These are phyloP conservation scores for Saitozyma podzolica DNA, from an alignment of 768 basidiomycete genomes.

Conservation along the genomic window DNA sequence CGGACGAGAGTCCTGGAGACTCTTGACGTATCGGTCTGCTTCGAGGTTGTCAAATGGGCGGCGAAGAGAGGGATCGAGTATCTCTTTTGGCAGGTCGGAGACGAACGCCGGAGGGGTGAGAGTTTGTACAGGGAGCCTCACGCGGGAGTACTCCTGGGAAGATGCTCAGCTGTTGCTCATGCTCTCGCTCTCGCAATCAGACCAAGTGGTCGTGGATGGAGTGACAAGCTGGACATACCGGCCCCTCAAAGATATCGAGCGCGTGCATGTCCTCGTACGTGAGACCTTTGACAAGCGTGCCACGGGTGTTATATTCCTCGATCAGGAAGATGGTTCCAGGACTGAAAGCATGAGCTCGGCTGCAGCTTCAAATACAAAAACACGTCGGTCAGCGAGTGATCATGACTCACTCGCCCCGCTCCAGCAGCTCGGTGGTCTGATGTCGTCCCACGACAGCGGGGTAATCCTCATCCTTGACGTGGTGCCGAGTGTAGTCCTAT, in stretches of 20 bases:
- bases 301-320: constrained; percentile 72
- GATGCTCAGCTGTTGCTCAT: no score
- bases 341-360: no score
- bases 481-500: constrained; percentile 78
- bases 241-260: constrained; percentile 80
- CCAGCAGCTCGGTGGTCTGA: constrained; percentile 58
- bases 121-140: constrained; percentile 61
- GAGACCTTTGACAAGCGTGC: constrained; percentile 75
- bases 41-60: constrained; percentile 49
- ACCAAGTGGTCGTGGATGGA: neutral
- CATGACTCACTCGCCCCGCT: constrained; percentile 15
- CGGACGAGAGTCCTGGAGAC: no score
- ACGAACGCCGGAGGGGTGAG: constrained; percentile 54
- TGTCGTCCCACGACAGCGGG: constrained; percentile 73
- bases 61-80: constrained; percentile 37
- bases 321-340: neutral
- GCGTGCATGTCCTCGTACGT: constrained; percentile 63
- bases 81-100: constrained; percentile 9
- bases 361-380: no score
- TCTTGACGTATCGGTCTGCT: constrained; percentile 40
- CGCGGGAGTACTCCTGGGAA: constrained; percentile 70
- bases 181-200: neutral
- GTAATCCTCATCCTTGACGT: constrained; percentile 75
- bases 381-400: no score
- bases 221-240: constrained; percentile 51